phyloP scores from a whole-genome alignment of 2,329 filamentous ascomycete genomes.

The Neoscytalidium dimidiatum region DNA sequence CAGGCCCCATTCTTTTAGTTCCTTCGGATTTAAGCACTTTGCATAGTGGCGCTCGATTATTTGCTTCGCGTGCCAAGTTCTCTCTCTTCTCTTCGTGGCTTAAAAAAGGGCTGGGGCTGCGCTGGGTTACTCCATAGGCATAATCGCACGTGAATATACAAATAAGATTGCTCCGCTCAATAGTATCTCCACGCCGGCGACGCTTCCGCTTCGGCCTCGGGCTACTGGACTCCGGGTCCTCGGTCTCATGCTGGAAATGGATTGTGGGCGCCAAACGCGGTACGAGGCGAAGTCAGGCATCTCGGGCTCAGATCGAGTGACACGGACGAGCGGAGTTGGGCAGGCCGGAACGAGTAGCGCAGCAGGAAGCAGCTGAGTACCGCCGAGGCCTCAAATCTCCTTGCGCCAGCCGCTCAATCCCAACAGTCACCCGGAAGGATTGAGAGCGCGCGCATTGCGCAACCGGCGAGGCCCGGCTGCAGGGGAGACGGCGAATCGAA shows the following conservation, averaged over 20 bases:
- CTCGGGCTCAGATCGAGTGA: not conserved
- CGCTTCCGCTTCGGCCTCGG: not conserved
- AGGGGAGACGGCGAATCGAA: not conserved
- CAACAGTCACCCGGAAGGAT: not conserved
- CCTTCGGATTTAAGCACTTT: not conserved
- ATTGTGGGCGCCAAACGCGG: not conserved
- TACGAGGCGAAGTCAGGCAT: too few relatives aligned
- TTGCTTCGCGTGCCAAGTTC: conserved; percentile 6
- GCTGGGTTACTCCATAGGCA: conserved; percentile 7
- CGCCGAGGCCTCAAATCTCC: not conserved
- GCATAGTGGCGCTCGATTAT: conserved; percentile 12
- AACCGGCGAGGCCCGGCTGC: not conserved
- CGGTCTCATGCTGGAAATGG: not conserved
- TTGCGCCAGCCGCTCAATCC: not conserved
- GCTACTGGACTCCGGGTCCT: not conserved
- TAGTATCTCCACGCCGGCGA: not conserved
- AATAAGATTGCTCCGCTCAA: conserved; percentile 17
- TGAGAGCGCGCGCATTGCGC: not conserved
- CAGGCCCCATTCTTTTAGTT: not conserved
- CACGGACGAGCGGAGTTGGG: not conserved
- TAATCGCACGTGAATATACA: conserved; percentile 16
- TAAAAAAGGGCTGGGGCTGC: conserved; percentile 7
- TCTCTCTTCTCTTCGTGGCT: conserved; percentile 16
- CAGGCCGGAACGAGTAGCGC: not conserved
- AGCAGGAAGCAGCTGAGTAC: not conserved